phyloP scores from a whole-genome alignment of 2,329 filamentous ascomycete genomes.

The Diaporthe longicolla region DNA sequence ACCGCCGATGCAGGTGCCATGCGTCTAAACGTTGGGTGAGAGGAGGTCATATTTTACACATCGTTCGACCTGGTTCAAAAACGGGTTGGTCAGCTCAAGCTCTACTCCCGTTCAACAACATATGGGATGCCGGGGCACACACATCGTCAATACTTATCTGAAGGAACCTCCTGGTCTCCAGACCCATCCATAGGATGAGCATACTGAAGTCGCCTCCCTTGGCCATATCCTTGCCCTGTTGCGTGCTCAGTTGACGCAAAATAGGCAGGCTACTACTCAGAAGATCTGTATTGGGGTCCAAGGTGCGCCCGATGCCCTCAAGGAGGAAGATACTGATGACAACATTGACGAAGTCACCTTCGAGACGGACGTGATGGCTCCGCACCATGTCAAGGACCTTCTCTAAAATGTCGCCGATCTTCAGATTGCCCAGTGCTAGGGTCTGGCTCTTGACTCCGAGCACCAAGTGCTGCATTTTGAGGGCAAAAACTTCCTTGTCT shows the following conservation, averaged over 20 bases:
- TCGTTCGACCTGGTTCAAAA: conserved; percentile 75
- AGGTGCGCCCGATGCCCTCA: conserved; percentile 90
- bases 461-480: conserved; percentile 98
- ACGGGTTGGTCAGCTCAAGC: conserved; percentile 26
- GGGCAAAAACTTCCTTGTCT: conserved; percentile 89
- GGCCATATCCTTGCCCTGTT: conserved; percentile 78
- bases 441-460: conserved; percentile 91
- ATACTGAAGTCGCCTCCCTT: conserved; percentile 84
- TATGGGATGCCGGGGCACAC: conserved; percentile 53
- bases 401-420: conserved; percentile 94
- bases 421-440: conserved; percentile 92
- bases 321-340: conserved; percentile 94
- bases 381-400: conserved; percentile 94
- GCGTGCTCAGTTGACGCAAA: conserved; percentile 85
- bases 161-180: conserved; percentile 90
- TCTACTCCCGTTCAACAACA: conserved; percentile 23
- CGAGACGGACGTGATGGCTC: conserved; percentile 90
- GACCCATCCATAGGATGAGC: conserved; percentile 90
- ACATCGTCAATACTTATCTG: conserved; percentile 92
- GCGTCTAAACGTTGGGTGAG: conserved; percentile 82
- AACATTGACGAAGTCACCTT: conserved; percentile 98
- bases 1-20: not conserved
- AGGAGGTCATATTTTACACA: conserved; percentile 93
- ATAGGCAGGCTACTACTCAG: conserved; percentile 91
- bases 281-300: conserved; percentile 90